Evolutionary conservation across 2,329 filamentous ascomycete genomes (phyloP).

Genomic region (Colletotrichum sp.): DNA sequence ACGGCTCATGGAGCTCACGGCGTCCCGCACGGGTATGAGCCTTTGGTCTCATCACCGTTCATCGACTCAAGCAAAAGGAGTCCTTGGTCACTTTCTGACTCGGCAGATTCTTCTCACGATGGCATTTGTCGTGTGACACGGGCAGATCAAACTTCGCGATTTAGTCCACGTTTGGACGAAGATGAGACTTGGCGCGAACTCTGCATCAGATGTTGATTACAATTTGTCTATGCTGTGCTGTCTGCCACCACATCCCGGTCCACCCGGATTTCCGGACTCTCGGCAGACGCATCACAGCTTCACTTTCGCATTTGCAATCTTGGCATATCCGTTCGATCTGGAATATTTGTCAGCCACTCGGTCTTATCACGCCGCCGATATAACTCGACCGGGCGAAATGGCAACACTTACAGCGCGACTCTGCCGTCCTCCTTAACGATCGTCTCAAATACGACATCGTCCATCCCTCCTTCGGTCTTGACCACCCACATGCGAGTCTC

Average conservation of each 20-base stretch:
- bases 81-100: neutral
- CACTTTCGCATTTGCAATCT: conserved; percentile 29
- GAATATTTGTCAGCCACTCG: conserved; percentile 14
- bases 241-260: neutral
- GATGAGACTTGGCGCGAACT: conserved; percentile 1
- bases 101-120: neutral
- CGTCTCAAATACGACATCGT: conserved; percentile 44
- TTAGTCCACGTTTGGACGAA: neutral
- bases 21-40: neutral
- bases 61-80: neutral
- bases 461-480: conserved; percentile 31
- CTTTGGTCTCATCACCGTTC: neutral
- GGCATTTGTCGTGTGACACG: neutral
- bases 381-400: neutral
- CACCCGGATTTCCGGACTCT: neutral
- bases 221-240: neutral
- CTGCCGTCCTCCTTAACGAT: conserved; percentile 40
- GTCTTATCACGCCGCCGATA: conserved; percentile 20
- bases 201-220: neutral
- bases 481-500: conserved; percentile 47
- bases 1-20: neutral
- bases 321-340: conserved; percentile 35
- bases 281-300: conserved; percentile 26
- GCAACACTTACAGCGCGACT: conserved; percentile 33
- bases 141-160: neutral